Base-by-base conservation (phyloP, 768 basidiomycete genomes). In the Russula compacta region DNA sequence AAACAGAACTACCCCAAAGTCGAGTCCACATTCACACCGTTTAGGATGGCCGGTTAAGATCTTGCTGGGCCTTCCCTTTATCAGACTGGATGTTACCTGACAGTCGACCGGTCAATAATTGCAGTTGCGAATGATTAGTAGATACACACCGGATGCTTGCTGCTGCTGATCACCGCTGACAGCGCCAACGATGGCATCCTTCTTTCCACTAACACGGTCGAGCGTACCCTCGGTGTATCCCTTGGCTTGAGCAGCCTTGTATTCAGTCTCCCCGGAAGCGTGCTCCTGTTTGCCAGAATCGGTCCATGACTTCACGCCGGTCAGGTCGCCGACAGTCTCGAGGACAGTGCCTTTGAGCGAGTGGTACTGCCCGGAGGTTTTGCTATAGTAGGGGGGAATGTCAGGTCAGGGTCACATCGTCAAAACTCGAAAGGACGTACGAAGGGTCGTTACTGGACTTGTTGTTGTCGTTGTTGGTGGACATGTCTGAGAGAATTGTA, bases 91-190 rank as follows among this genome's bases (percentile, higher is more conserved):
- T 56, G 57, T 84, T 83, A 1, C 85, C 84, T 84, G 39, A 35
- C 1, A 6, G 32, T 19, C 11, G 24, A 4, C 3, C 21, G 21
- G 39, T 63, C 9, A 54, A 24, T 3, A 32, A 21, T 35, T 17
- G 14, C 29, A 35, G 6, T 1, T 14, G 2, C 10, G 0, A 24
- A 24, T n/a, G 6, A 3, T 1, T 0, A 19, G n/a, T 35, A 19
- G 7, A 19, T 51, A 52, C 38, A 64, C 74, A 81, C 83, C 82
- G 17, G 73, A n/a, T 17, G 64, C 58, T 69, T 85, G 75, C 68
- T 82, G 79, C n/a, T 71, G 43, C 65, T 76, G 75, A 69, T 84
- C 84, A 32, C 82, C 83, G n/a, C 73, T 77, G 51, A 85, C 63
- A 10, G 83, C 79, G 38, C 83, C 83, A 39, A 80, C 72, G 36